These are phyloP conservation scores for Fusarium sp. DNA, from an alignment of 2,329 filamentous ascomycete genomes.

Conservation along the genomic window DNA sequence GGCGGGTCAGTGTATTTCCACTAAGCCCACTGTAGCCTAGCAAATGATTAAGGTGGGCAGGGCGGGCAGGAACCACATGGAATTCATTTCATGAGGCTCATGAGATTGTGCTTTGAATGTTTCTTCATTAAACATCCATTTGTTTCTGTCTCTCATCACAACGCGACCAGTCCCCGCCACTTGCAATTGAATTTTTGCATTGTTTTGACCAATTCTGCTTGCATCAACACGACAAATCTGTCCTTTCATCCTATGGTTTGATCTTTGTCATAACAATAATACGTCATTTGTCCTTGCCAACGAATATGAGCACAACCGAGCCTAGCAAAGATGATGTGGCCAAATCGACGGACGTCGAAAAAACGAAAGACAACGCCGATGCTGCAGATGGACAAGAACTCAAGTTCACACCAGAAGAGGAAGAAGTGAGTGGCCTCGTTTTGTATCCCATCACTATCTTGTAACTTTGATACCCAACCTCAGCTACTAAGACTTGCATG, in stretches of 20 bases:
- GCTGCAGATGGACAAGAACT: slow-evolving; percentile 39
- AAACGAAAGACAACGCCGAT: neutral
- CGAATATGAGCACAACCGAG: slow-evolving; percentile 7
- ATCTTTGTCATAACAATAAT: neutral
- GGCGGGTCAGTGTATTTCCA: neutral
- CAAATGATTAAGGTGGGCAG: neutral
- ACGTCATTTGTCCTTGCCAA: neutral
- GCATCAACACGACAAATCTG: too few species aligned
- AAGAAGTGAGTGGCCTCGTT: slow-evolving; percentile 55
- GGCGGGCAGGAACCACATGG: neutral
- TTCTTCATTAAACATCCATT: neutral
- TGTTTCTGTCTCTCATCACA: neutral
- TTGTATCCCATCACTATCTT: neutral
- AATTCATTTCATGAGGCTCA: slow-evolving; percentile 9
- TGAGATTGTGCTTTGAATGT: neutral
- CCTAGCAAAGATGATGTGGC: neutral
- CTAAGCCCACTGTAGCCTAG: slow-evolving; percentile 10
- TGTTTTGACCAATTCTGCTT: neutral
- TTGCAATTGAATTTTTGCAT: too few species aligned
- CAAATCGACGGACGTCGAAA: neutral
- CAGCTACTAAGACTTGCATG: neutral
- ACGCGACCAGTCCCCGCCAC: neutral
- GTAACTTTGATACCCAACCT: neutral
- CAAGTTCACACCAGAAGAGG: slow-evolving; percentile 64
- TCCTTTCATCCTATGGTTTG: neutral